A percentile compares a stretch with the other conserved stretches of the same genome.
These are phyloP conservation scores for Xylaria multiplex DNA, from an alignment of 2,329 filamentous ascomycete species.

Conservation along the genomic window DNA sequence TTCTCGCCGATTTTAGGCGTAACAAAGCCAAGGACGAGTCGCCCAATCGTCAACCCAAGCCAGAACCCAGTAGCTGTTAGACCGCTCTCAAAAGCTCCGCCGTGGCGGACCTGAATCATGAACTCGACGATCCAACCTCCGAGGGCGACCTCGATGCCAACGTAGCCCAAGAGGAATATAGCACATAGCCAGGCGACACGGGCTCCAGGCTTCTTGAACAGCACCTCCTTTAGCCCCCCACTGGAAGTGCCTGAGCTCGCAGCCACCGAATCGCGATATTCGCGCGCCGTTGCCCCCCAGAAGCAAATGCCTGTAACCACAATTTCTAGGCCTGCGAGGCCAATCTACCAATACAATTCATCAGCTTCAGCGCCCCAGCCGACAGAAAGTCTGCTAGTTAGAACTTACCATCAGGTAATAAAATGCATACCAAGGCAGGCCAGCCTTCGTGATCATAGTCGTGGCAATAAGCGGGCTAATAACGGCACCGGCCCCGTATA, in stretches of 20 bases:
- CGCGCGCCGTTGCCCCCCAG: conserved; percentile 65
- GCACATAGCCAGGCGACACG: conserved; percentile 76
- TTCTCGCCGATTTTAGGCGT: conserved; percentile 78
- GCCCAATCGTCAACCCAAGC: conserved; percentile 79
- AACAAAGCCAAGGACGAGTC: conserved; percentile 76
- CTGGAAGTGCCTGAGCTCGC: conserved; percentile 39
- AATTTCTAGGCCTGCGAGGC: conserved; percentile 65
- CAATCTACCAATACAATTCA: conserved; percentile 53
- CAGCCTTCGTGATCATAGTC: conserved; percentile 71
- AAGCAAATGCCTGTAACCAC: conserved; percentile 61
- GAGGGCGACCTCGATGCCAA: conserved; percentile 78
- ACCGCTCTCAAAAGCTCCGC: conserved; percentile 73
- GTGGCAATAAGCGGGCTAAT: conserved; percentile 77
- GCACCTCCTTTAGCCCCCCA: conserved; percentile 49
- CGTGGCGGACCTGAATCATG: conserved; percentile 80
- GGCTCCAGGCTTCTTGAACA: conserved; percentile 56
- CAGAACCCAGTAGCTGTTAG: conserved; percentile 84
- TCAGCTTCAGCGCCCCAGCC: background rate
- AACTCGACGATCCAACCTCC: conserved; percentile 88
- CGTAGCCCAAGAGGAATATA: conserved; percentile 78
- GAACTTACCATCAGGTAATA: conserved; percentile 77
- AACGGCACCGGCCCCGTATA: conserved; percentile 75
- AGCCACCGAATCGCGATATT: conserved; percentile 58
- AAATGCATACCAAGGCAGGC: conserved; percentile 73
- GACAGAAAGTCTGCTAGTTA: no score